Evolutionary conservation across 345 rosid genomes (phyloP), one percentile per base, ranked within the genome.

Genomic region (Jatropha curcas): DNA sequence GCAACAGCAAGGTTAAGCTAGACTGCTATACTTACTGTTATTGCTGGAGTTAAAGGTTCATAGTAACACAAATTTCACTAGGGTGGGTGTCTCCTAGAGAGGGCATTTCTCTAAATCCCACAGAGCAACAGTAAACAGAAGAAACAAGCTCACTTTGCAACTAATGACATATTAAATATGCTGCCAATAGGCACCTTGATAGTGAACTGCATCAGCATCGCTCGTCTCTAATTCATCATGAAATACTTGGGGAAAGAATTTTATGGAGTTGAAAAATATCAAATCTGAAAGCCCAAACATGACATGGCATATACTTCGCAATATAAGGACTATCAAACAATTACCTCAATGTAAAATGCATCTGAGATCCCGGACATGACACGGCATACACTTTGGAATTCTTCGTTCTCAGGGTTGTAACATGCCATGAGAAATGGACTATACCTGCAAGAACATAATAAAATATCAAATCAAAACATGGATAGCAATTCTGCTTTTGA

Each of bases 351-450:
- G 83, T 94, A 94, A 78, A 94, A 91, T 41, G 93, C 83, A 86
- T 94, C 93, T 7, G 96, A 86, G 76, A 94, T 86, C 9, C 97
- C 98, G 64, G 97, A 91, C 96, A 94, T 90, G 75, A 94, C 98
- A 51, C 94, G 94, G 30, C 98, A 94, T 14, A 88, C 90, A 62
- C 97, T 87, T 72, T 91, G 93, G 68, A 78, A 94, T 71, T 90
- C 97, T 82, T 91, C 96, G 22, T 83, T 82, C 77, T 93, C 97
- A 24, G 92, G 88, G 72, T 86, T 82, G 80, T 85, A 91, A 68
- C 98, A 93, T 64, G 98, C 95, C 96, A 93, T 83, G 71, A 93
- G 98, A 82, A 89, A 91, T 59, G 97, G 98, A 82, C 96, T 93
- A 76, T 79, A 87, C 98, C 98, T 91, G 89, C 74, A 77, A n/a